phyloP scores from a whole-genome alignment of 2,329 filamentous ascomycete species.

The Aspergillus tanneri region DNA sequence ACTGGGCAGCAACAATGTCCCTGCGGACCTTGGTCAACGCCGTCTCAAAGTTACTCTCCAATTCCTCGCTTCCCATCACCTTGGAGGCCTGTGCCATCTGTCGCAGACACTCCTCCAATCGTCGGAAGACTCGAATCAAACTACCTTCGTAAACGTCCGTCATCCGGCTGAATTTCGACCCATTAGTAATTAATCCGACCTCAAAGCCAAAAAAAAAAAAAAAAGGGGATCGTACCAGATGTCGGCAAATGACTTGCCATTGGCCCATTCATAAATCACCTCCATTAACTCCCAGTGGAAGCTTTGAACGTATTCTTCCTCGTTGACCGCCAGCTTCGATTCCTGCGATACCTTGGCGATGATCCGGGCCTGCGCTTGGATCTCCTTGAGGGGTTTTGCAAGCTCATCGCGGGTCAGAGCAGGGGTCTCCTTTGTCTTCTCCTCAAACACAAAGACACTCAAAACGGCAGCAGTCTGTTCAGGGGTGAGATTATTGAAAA shows the following conservation, averaged over 20 bases:
- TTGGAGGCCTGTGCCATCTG: constrained; percentile 96
- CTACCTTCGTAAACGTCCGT: constrained; percentile 97
- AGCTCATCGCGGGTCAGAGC: constrained; percentile 73
- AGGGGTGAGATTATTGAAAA: constrained; percentile 92
- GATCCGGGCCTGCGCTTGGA: constrained; percentile 80
- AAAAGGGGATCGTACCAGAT: constrained; percentile 72
- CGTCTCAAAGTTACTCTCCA: constrained; percentile 87
- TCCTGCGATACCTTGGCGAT: constrained; percentile 94
- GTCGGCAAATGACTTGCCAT: constrained; percentile 83
- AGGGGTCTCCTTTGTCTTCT: constrained; percentile 77
- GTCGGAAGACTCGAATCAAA: constrained; percentile 91
- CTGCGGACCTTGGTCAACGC: constrained; percentile 81
- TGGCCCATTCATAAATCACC: constrained; percentile 87
- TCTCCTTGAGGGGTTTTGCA: constrained; percentile 78
- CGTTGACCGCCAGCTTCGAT: constrained; percentile 89
- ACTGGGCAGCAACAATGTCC: constrained; percentile 94
- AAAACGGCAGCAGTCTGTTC: constrained; percentile 84
- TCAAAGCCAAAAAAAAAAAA: constrained; percentile 3
- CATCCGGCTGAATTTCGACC: constrained; percentile 74
- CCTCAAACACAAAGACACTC: constrained; percentile 96
- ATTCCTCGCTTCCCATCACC: constrained; percentile 95
- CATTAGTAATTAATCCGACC: constrained; percentile 10
- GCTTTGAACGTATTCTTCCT: constrained; percentile 85
- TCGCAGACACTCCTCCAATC: constrained; percentile 86
- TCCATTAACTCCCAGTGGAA: constrained; percentile 98